phyloP scores from a whole-genome alignment of 2,329 filamentous ascomycete genomes.

The Alternaria burnsii region DNA sequence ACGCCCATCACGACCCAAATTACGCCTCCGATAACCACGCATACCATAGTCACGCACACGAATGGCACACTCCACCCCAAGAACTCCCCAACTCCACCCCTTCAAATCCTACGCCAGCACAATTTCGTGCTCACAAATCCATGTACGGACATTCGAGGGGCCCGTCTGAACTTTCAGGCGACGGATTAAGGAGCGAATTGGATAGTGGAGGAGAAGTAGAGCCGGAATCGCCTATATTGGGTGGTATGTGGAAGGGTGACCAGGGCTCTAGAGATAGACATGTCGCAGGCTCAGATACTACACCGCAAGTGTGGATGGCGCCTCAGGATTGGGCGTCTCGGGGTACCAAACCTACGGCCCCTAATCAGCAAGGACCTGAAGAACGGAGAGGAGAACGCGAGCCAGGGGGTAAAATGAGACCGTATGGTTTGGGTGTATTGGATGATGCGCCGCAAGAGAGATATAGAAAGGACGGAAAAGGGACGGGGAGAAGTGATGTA shows the following conservation, averaged over 20 bases:
- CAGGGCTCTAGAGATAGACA: not conserved
- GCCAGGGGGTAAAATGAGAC: not conserved
- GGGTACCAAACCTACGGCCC: not conserved
- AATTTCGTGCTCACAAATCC: slow-evolving; percentile 2
- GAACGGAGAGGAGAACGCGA: not conserved
- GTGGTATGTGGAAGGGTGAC: not conserved
- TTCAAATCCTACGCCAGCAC: not conserved
- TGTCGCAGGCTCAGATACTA: not conserved
- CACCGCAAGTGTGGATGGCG: slow-evolving; percentile 5
- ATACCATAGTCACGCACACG: slow-evolving; percentile 3
- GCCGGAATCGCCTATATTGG: not conserved
- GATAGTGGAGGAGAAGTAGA: not conserved
- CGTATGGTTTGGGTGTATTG: slow-evolving; percentile 3
- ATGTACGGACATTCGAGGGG: slow-evolving; percentile 8
- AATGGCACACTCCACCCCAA: slow-evolving; percentile 12
- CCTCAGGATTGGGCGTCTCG: slow-evolving; percentile 1
- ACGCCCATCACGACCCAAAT: slow-evolving; percentile 7
- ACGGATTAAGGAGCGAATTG: not conserved
- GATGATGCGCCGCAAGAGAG: not conserved
- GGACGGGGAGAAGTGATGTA: not conserved
- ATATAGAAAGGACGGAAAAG: not conserved
- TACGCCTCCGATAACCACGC: slow-evolving; percentile 4
- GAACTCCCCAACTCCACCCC: slow-evolving; percentile 17
- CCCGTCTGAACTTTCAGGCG: slow-evolving; percentile 8
- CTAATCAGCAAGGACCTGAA: not conserved